Conservation (phyloP, 2,329 filamentous ascomycete species). For the Monosporascus sp. region DNA sequence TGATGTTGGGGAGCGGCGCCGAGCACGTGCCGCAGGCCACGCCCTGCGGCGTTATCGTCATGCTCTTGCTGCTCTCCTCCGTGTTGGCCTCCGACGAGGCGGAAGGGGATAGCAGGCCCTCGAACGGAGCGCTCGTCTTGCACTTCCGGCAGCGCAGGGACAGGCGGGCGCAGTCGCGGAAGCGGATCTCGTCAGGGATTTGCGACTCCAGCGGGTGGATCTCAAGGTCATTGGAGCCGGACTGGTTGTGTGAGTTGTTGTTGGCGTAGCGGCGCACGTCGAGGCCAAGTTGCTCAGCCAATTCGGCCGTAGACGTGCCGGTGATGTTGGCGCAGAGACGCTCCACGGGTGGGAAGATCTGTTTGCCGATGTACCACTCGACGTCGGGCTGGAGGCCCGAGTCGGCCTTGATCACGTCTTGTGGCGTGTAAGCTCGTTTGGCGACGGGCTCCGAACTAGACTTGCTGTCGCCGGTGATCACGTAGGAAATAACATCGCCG, state of each 20-base stretch:
- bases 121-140: conserved; percentile 66
- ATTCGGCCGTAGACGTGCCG: conserved; percentile 82
- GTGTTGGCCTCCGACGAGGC: conserved; percentile 44
- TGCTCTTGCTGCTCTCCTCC: conserved; percentile 4
- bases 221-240: conserved; percentile 54
- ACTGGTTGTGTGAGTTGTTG: conserved; percentile 39
- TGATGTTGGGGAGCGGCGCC: conserved; percentile 61
- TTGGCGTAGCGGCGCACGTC: conserved; percentile 84
- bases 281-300: conserved; percentile 90
- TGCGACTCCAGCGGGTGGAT: conserved; percentile 92
- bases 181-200: conserved; percentile 85
- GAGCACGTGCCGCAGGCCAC: conserved; percentile 69
- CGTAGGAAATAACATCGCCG: conserved; percentile 93
- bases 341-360: conserved; percentile 96
- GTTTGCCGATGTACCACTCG: conserved; percentile 98
- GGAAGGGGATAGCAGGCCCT: conserved; percentile 60
- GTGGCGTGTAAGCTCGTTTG: conserved; percentile 82
- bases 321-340: conserved; percentile 93
- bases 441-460: conserved; percentile 62
- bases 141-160: conserved; percentile 77
- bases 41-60: conserved; percentile 61
- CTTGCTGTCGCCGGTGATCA: conserved; percentile 73
- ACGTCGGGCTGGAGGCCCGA: conserved; percentile 77
- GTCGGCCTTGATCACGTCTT: conserved; percentile 76
- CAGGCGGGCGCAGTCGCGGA: conserved; percentile 73